Conservation (phyloP, 2,329 filamentous ascomycete genomes). For the Colletotrichum sp. region DNA sequence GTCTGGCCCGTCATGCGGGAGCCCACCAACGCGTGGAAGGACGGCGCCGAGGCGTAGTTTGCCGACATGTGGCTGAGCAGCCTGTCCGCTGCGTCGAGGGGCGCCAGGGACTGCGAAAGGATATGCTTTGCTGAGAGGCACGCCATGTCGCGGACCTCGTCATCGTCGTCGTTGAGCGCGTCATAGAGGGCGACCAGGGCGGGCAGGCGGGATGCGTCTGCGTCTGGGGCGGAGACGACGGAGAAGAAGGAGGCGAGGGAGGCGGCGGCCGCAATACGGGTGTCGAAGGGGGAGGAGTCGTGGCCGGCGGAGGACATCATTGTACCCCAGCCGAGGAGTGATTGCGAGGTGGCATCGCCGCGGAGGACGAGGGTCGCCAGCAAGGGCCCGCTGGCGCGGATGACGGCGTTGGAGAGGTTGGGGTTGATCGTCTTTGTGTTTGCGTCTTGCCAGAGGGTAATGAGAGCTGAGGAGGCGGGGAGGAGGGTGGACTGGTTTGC, state of each 20-base stretch:
- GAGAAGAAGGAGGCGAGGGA: slow-evolving; percentile 60
- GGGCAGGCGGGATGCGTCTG: slow-evolving; percentile 48
- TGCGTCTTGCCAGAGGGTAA: slow-evolving; percentile 45
- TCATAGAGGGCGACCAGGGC: slow-evolving; percentile 74
- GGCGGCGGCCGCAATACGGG: slow-evolving; percentile 62
- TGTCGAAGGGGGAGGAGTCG: slow-evolving; percentile 63
- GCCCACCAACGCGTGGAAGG: slow-evolving; percentile 45
- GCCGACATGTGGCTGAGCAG: slow-evolving; percentile 48
- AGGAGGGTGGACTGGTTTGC: slow-evolving; percentile 28
- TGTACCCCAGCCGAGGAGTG: slow-evolving; percentile 48
- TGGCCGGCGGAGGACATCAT: slow-evolving; percentile 42
- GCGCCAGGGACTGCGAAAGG: slow-evolving; percentile 49
- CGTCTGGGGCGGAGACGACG: slow-evolving; percentile 26
- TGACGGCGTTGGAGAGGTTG: slow-evolving; percentile 52
- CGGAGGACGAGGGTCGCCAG: slow-evolving; percentile 37
- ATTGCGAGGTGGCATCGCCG: slow-evolving; percentile 16
- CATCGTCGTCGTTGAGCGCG: slow-evolving; percentile 86
- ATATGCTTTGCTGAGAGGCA: slow-evolving; percentile 54
- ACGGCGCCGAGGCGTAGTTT: slow-evolving; percentile 34
- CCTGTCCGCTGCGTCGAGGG: slow-evolving; percentile 50
- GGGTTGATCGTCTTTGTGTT: slow-evolving; percentile 47
- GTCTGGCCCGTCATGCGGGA: slow-evolving; percentile 46
- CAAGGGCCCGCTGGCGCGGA: slow-evolving; percentile 52
- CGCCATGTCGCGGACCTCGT: slow-evolving; percentile 77
- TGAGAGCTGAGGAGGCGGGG: slow-evolving; percentile 36